Percentiles rank a stretch among this genome's conserved stretches.
These are phyloP conservation scores for Porcisia hertigi DNA, from an alignment of 208 protist genomes.

Conservation along the genomic window DNA sequence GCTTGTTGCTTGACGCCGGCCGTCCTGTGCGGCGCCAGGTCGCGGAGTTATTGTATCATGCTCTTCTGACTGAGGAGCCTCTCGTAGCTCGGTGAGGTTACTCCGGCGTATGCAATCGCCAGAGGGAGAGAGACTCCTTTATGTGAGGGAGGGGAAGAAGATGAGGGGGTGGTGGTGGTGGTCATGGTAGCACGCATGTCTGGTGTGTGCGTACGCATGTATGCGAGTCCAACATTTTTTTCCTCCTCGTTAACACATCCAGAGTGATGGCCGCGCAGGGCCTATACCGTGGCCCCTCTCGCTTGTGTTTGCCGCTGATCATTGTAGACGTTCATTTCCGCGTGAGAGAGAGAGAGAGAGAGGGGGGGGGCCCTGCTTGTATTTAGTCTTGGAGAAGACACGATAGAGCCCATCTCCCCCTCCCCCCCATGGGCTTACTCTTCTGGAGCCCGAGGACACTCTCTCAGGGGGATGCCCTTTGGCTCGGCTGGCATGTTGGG, in stretches of 20 bases:
- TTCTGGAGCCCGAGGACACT: too few species aligned
- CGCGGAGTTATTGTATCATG: conserved; percentile 47
- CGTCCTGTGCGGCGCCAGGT: conserved; percentile 28
- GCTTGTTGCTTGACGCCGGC: conserved; percentile 53
- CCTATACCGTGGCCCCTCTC: too few species aligned
- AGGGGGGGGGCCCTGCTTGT: too few species aligned
- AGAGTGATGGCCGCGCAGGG: too few species aligned
- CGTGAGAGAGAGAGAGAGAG: too few species aligned
- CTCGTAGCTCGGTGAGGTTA: not conserved
- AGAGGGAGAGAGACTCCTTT: not conserved
- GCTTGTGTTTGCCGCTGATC: too few species aligned
- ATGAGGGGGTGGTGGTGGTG: not conserved
- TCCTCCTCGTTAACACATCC: too few species aligned
- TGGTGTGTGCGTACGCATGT: not conserved
- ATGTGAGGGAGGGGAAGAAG: not conserved
- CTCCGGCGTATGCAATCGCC: not conserved
- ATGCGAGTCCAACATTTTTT: not conserved
- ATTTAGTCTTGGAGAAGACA: too few species aligned
- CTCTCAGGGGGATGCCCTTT: too few species aligned
- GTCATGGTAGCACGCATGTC: not conserved
- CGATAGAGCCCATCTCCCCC: too few species aligned
- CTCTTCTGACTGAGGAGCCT: conserved; percentile 2
- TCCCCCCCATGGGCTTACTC: too few species aligned
- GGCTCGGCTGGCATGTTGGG: not conserved
- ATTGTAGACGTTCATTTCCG: too few species aligned